A percentile compares a stretch with the other conserved stretches of the same genome.
phyloP scores from a whole-genome alignment of 2,329 filamentous ascomycete species.

The Phaeosphaeria sp. region DNA sequence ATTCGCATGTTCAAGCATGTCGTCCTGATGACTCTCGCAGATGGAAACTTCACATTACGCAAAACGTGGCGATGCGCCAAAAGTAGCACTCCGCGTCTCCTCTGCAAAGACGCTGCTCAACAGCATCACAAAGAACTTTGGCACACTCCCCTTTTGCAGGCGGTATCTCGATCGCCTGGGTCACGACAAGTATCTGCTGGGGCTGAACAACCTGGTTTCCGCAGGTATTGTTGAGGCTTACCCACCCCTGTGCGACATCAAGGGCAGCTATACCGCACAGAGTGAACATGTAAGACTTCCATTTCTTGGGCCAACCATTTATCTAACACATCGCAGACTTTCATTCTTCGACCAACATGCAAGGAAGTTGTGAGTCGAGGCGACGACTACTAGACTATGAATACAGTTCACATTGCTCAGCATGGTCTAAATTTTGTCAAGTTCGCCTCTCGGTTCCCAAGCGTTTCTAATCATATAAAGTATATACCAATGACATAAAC shows the following conservation, averaged over 20 bases:
- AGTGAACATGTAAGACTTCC: constrained; percentile 80
- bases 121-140: constrained; percentile 96
- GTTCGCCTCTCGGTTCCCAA: too few species aligned
- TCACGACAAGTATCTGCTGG: constrained; percentile 91
- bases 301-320: too few species aligned
- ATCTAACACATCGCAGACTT: constrained; percentile 36
- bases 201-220: constrained; percentile 84
- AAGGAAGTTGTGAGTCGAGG: constrained; percentile 89
- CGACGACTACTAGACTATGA: constrained; percentile 73
- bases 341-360: constrained; percentile 55
- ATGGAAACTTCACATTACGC: constrained; percentile 90
- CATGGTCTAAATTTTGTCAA: too few species aligned
- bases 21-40: constrained; percentile 43
- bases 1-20: neutral
- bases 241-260: constrained; percentile 86
- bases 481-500: neutral
- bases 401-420: too few species aligned
- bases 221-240: constrained; percentile 89
- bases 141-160: constrained; percentile 87
- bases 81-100: constrained; percentile 76
- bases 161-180: constrained; percentile 92
- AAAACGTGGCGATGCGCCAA: constrained; percentile 72
- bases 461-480: neutral
- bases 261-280: constrained; percentile 93
- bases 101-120: constrained; percentile 86